phyloP scores from a whole-genome alignment of 2,329 filamentous ascomycete species.

The Trichoderma lentiforme region DNA sequence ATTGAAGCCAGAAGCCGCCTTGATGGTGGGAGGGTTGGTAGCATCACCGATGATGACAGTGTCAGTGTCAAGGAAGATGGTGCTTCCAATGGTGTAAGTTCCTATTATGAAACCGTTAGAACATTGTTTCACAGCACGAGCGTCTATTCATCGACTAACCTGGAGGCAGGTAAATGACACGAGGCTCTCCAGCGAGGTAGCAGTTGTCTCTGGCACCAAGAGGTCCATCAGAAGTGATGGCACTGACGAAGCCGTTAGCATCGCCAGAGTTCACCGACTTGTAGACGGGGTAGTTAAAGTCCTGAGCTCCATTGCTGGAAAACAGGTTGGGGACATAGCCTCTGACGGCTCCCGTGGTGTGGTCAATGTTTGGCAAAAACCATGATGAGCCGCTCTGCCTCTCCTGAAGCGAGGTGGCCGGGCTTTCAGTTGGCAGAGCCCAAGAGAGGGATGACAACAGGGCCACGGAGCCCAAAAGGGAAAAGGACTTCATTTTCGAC shows the following conservation, averaged over 20 bases:
- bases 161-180: conserved; percentile 22
- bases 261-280: conserved; percentile 19
- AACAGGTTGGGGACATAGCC: conserved; percentile 22
- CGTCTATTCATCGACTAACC: neutral
- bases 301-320: conserved; percentile 13
- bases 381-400: conserved; percentile 21
- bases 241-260: conserved; percentile 13
- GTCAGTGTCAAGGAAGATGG: conserved; percentile 36
- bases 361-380: conserved; percentile 24
- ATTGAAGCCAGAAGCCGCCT: conserved; percentile 62
- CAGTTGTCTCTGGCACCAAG: conserved; percentile 21
- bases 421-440: conserved; percentile 10
- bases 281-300: conserved; percentile 23
- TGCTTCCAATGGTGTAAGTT: conserved; percentile 20
- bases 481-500: conserved; percentile 16
- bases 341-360: conserved; percentile 21
- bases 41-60: conserved; percentile 82
- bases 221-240: conserved; percentile 17
- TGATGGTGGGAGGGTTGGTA: conserved; percentile 63
- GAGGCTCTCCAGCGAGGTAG: conserved; percentile 22
- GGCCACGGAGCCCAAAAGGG: conserved; percentile 12
- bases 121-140: neutral
- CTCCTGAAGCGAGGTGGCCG: neutral
- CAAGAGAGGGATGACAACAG: conserved; percentile 10
- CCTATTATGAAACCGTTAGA: conserved; percentile 8